These are phyloP conservation scores for Auriscalpium microsporum DNA, from an alignment of 768 basidiomycete genomes.

Conservation along the genomic window DNA sequence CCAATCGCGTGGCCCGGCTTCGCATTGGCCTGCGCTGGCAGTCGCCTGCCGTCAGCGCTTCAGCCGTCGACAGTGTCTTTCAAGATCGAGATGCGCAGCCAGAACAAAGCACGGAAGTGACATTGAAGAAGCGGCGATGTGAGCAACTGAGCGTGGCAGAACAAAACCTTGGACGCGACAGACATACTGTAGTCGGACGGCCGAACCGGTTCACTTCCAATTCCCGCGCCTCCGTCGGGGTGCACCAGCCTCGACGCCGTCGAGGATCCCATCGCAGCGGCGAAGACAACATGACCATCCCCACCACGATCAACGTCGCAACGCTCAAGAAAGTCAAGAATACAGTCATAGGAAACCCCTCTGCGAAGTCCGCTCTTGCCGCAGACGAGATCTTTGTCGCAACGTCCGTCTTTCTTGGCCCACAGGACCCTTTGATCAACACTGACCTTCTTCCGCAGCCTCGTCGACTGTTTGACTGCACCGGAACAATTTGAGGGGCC, in stretches of 20 bases:
- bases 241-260: not conserved
- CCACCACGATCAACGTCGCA: conserved; percentile 22
- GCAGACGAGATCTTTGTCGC: conserved; percentile 48
- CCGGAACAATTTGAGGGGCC: conserved; percentile 23
- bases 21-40: too few relatives aligned
- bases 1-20: too few relatives aligned
- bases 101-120: too few relatives aligned
- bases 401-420: conserved; percentile 31
- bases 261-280: not conserved
- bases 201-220: too few relatives aligned
- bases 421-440: not conserved
- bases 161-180: too few relatives aligned
- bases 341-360: conserved; percentile 70
- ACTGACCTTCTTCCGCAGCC: conserved; percentile 27
- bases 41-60: too few relatives aligned
- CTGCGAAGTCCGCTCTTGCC: conserved; percentile 54
- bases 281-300: conserved; percentile 19
- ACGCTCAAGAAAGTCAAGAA: conserved; percentile 66
- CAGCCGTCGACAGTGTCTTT: too few relatives aligned
- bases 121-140: too few relatives aligned
- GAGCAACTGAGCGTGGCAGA: too few relatives aligned
- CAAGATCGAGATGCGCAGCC: too few relatives aligned
- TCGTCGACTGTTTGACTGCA: conserved; percentile 53
- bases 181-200: too few relatives aligned
- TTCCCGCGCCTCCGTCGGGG: too few relatives aligned